Conservation (phyloP, 441 rosid genomes). For the Erysimum cheiri region DNA sequence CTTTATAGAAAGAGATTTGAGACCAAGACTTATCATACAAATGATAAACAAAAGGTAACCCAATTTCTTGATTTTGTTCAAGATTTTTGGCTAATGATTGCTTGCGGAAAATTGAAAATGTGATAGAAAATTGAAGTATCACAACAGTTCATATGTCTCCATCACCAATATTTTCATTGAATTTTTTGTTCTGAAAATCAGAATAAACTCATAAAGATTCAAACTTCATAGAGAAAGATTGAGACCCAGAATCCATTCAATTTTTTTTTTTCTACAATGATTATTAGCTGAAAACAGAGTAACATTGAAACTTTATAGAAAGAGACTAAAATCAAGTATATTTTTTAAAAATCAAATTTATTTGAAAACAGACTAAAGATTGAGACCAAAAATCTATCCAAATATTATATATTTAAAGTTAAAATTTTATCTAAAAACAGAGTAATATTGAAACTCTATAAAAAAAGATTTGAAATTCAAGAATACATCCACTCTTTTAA, state of each 20-base stretch:
- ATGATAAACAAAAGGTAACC: constrained; percentile 18
- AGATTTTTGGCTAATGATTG: constrained; percentile 37
- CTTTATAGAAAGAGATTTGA: not conserved
- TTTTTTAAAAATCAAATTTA: not conserved
- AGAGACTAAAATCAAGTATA: not conserved
- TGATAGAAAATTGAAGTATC: not conserved
- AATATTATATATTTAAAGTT: not conserved
- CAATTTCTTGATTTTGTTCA: constrained; percentile 7
- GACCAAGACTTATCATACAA: constrained; percentile 19
- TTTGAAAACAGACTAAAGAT: not conserved
- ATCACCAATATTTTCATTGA: constrained; percentile 12
- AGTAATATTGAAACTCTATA: not conserved
- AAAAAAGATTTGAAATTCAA: not conserved
- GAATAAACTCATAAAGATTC: not conserved
- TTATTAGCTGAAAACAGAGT: not conserved
- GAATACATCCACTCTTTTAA: not conserved
- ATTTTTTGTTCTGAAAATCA: not conserved
- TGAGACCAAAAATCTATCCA: not conserved
- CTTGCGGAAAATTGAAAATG: constrained; percentile 22
- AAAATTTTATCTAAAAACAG: not conserved
- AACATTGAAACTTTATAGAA: not conserved
- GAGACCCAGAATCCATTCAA: not conserved
- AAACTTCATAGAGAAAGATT: not conserved
- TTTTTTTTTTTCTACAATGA: not conserved
- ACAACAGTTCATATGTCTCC: constrained; percentile 25